Base-by-base conservation (phyloP, 805 yeast genomes). In the Sugiyamaella americana region DNA sequence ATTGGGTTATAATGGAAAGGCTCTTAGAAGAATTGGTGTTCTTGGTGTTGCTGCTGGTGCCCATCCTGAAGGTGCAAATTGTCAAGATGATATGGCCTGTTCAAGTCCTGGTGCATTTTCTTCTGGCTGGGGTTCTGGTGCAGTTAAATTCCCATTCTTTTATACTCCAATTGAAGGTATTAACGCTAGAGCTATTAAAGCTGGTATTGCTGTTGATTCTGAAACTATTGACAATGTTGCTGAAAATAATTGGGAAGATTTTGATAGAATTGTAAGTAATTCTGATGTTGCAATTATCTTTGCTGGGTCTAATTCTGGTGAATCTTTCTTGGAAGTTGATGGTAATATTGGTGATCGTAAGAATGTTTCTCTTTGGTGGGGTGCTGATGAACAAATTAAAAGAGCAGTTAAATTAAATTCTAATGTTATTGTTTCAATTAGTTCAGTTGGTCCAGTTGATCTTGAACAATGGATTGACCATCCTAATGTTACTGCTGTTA, bases 121-220 rank as follows among this genome's bases (percentile, higher is more conserved):
- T 29, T 68, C 74, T 24, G 84, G 84, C 11, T 77, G 84, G 80
- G 86, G 85, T 0, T 79, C 84, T 3, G 79, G 82, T 0, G 68
- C 80, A 8, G 80, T 73, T 13, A 73, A 70, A 52, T 72, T 76
- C 37, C 80, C 81, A 2, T 76, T 66, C 57, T 74, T 77, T 3
- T 67, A 76, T n/a, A 73, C 82, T 1, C 84, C 84, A 0, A 69
- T 69, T 48, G 81, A 78, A 56, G 82, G 78, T 1, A 72, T 80
- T 35, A 65, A 73, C 3, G 62, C 63, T 29, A 67, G 68, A 47
- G 81, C 82, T 1, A 61, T 68, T 29, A 69, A 66, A 32, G 60
- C 66, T 41, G 75, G 73, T 5, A 72, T 75, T 56, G 26, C n/a
- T 8, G 62, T 66, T 3, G 78, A 76, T 49, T 71, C 60, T 47